Percentiles rank a stretch among this genome's conserved stretches.
These are phyloP conservation scores for Veloboletus limbatus DNA, from an alignment of 1,284 basidiomycete genomes.

Conservation along the genomic window DNA sequence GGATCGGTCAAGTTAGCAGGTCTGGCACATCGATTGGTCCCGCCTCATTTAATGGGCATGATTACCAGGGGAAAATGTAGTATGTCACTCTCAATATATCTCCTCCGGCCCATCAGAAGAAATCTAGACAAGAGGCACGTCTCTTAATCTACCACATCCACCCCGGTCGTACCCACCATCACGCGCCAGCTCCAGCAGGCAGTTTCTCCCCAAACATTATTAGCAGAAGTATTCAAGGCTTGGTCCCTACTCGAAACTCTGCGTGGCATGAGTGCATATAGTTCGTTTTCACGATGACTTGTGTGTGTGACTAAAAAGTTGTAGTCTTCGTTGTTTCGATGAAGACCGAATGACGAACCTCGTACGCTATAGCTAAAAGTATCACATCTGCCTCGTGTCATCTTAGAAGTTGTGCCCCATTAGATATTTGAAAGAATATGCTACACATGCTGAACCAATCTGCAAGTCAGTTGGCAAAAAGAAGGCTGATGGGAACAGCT, in stretches of 20 bases:
- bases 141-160: conserved; percentile 12
- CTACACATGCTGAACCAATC: background rate
- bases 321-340: conserved; percentile 17
- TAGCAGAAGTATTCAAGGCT: conserved; percentile 6
- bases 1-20: background rate
- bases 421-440: conserved; percentile 3
- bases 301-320: conserved; percentile 10
- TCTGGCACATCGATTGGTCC: background rate
- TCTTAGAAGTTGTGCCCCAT: conserved; percentile 1
- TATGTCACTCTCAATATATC: conserved; percentile 13
- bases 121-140: conserved; percentile 8
- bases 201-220: conserved; percentile 14
- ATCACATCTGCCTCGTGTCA: conserved; percentile 25
- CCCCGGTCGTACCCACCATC: conserved; percentile 26
- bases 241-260: conserved; percentile 24
- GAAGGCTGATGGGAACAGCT: too few species aligned
- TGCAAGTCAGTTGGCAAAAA: conserved; percentile 6
- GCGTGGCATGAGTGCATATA: conserved; percentile 14
- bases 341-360: conserved; percentile 15
- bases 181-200: conserved; percentile 14
- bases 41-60: conserved; percentile 4
- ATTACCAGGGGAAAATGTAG: conserved; percentile 5
- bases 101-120: conserved; percentile 8
- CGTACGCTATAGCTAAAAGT: conserved; percentile 5
- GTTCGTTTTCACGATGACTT: conserved; percentile 3